Conservation (phyloP, 2,329 filamentous ascomycete species). For the Xylariaceae sp. region DNA sequence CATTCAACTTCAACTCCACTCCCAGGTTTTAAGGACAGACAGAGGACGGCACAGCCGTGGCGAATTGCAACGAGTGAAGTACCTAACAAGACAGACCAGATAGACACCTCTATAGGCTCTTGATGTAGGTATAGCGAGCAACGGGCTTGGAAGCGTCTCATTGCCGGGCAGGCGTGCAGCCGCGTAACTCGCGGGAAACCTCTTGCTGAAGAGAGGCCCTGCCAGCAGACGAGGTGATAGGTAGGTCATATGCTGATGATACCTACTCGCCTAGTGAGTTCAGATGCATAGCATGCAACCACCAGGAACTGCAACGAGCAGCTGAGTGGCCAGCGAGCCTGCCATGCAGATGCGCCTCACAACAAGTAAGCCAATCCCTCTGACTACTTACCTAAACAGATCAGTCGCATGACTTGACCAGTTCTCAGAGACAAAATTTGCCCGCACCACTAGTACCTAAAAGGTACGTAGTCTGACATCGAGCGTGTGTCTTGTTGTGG, state of each 20-base stretch:
- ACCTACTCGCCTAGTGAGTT: slow-evolving; percentile 25
- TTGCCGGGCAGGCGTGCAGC: slow-evolving; percentile 11
- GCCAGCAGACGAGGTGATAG: slow-evolving; percentile 17
- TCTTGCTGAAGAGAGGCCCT: slow-evolving; percentile 12
- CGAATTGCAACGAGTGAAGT: not conserved
- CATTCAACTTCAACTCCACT: not conserved
- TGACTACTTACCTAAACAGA: slow-evolving; percentile 30
- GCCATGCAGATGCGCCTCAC: slow-evolving; percentile 31
- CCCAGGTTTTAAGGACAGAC: not conserved
- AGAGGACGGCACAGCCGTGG: not conserved
- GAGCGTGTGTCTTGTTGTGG: slow-evolving; percentile 4
- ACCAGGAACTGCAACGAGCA: slow-evolving; percentile 27
- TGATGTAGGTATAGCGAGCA: not conserved
- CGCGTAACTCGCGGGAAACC: slow-evolving; percentile 21
- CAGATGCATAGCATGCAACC: slow-evolving; percentile 33
- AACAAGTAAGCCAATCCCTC: slow-evolving; percentile 31
- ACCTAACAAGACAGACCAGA: not conserved
- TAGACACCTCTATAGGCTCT: not conserved
- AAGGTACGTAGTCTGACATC: slow-evolving; percentile 18
- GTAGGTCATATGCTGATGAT: slow-evolving; percentile 31
- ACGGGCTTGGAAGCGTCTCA: not conserved
- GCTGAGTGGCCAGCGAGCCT: slow-evolving; percentile 30
- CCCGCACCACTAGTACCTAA: slow-evolving; percentile 15
- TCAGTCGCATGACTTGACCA: slow-evolving; percentile 32
- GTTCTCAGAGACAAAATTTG: slow-evolving; percentile 19